phyloP scores from a whole-genome alignment of 2,329 filamentous ascomycete species.

The Coniochaeta sp. region DNA sequence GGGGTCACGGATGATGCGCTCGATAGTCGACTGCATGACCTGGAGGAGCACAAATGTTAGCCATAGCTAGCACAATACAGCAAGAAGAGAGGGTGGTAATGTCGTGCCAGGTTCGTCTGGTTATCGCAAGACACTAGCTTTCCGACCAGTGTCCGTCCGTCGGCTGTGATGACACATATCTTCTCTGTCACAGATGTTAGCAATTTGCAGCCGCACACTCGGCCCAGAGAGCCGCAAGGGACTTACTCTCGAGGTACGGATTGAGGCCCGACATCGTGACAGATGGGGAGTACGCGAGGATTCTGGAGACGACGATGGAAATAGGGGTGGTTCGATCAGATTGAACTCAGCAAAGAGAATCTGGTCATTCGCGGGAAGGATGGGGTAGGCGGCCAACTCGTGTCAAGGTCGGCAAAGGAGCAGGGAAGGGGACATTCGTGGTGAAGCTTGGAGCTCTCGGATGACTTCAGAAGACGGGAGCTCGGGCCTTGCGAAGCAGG shows the following conservation, averaged over 20 bases:
- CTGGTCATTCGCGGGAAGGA: neutral
- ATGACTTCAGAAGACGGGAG: neutral
- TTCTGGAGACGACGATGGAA: neutral
- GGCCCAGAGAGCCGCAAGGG: no score
- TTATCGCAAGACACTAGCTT: conserved; percentile 82
- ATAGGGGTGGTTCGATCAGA: neutral
- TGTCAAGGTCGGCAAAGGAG: neutral
- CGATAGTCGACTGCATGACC: conserved; percentile 76
- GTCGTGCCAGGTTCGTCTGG: conserved; percentile 77
- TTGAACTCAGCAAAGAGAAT: neutral
- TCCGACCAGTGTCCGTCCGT: conserved; percentile 80
- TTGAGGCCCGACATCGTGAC: neutral
- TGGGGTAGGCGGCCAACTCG: neutral
- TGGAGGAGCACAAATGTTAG: conserved; percentile 18
- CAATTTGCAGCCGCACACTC: no score
- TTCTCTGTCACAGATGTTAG: conserved; percentile 54
- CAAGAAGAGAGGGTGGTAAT: conserved; percentile 1
- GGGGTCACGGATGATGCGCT: conserved; percentile 80
- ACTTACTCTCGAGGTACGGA: conserved; percentile 2
- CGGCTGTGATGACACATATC: conserved; percentile 84
- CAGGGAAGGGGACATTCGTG: neutral
- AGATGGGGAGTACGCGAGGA: neutral
- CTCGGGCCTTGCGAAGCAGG: neutral
- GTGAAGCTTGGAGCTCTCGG: neutral
- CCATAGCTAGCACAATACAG: neutral